Base-by-base conservation (phyloP, 2,329 filamentous ascomycete genomes). In the Allantophomopsis cytisporea region DNA sequence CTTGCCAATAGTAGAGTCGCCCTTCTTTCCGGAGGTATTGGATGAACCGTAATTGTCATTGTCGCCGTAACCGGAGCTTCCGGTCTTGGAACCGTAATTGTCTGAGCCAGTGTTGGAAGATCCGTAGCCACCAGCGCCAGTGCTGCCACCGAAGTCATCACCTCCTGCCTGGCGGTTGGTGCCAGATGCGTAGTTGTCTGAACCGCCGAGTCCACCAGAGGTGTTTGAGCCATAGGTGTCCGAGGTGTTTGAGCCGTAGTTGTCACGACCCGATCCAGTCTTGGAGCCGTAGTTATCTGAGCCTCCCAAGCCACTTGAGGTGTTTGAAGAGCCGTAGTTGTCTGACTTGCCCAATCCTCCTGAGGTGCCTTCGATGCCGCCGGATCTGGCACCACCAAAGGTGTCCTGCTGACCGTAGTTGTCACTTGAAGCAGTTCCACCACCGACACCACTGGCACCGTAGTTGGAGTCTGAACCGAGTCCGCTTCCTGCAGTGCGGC, bases 1-100 rank as follows among this genome's bases (percentile, higher is more conserved):
- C 57, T 69, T 74, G 38, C 71, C 71, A 18, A 70, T 38, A 16
- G 62, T 63, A 38, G 67, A 71, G 50, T 70, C 65, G 4, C 50
- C 49, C 35, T 47, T 47, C 57, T 72, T 76, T 36, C 73, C 73
- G 16, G 72, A 39, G 13, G 63, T 65, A 37, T 43, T 44, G 37
- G 48, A 49, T 7, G 43, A 43, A 36, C 45, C 43, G 40, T 47
- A 44, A 16, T 41, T 39, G 35, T 46, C 40, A 15, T 40, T 38
- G 37, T 43, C 43, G 23, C 43, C 46, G 16, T 43, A 45, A 41
- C 45, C 44, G 39, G 47, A 43, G 30, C 43, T 42, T 18, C 39
- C 45, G 40, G 50, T 43, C 32, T 45, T 42, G 23, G n/a, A 15
- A 17, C 31, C 31, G 13, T 34, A 34, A 12, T 17, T 17, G 6